Base-by-base conservation (phyloP, 2,329 filamentous ascomycete genomes). In the Allantophomopsis cytisporea region DNA sequence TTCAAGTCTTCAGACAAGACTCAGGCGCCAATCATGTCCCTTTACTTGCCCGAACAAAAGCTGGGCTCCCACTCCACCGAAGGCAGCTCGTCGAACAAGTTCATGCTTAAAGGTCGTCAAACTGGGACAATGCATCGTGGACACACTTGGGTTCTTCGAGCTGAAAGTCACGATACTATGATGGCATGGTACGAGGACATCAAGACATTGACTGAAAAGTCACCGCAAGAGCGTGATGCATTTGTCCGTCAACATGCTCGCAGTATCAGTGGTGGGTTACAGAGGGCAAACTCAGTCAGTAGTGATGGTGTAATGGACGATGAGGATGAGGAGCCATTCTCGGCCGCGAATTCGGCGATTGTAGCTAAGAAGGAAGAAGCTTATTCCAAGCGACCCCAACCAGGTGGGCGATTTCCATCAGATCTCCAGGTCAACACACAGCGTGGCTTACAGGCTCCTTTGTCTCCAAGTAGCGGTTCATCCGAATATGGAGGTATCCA, bases 1-100 rank as follows among this genome's bases (percentile, higher is more conserved):
- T 98, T 96, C 73, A 95, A 94, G 59, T 94, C 87, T n/a, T 86
- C 87, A 48, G 89, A 96, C 62, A 88, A 89, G 58, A 82, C 75
- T 43, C 85, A 91, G 60, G 80, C 83, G 31, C 91, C 91, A 1
- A 76, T 96, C 56, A 95, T 98, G 89, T 96, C 91, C 33, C 69
- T 98, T 41, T 94, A 91, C 56, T 73, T 98, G 20, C 83, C 83
- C 6, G 91, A 96, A 50, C 91, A 96, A 61, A 95, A 94, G 58
- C 71, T 98, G 41, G 91, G 91, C 31, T 93, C 88, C 30, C 87
- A 93, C 56, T 95, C 89, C 8, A 73, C 77, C 43, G 76, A 78
- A 43, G 80, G 76, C 37, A 88, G 85, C 11, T 84, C 82, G 11
- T 95, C 87, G 32, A 89, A 94, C 65, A 98, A 98, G 59, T 98